Conservation (phyloP, 78 protist genomes). For the Cyanophora paradoxa region DNA sequence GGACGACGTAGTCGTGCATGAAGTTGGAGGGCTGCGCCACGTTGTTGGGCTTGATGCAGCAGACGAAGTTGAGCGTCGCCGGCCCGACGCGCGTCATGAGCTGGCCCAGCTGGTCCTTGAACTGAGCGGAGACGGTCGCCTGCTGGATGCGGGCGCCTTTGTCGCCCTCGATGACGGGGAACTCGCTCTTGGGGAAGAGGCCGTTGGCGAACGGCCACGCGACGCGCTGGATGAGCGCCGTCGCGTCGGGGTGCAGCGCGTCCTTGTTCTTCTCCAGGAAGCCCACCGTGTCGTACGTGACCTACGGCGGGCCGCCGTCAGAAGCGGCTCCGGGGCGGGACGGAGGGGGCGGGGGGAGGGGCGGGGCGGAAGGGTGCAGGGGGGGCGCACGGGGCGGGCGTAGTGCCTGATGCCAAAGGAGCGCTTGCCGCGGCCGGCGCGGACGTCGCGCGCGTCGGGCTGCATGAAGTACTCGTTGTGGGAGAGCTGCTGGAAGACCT, state of each 20-base stretch:
- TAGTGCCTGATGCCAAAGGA: too few species aligned
- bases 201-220: background rate
- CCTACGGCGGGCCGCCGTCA: conserved; percentile 9
- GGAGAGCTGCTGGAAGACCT: conserved; percentile 21
- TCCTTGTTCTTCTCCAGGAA: conserved; percentile 68
- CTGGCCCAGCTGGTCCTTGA: background rate
- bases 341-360: background rate
- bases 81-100: conserved; percentile 5
- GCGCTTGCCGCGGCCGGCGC: background rate
- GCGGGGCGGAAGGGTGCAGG: background rate
- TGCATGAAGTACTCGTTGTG: background rate
- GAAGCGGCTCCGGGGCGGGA: background rate
- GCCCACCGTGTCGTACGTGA: conserved; percentile 33
- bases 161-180: background rate
- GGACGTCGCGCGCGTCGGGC: background rate
- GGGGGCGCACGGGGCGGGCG: background rate
- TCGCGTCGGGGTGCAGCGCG: background rate
- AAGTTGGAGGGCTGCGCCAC: conserved; percentile 41
- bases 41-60: conserved; percentile 76
- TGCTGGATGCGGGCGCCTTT: background rate
- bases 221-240: background rate
- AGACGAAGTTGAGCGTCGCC: background rate
- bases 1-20: conserved; percentile 38
- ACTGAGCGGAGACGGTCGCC: background rate
- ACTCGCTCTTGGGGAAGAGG: background rate